Evolutionary conservation across 208 protist genomes (phyloP), one percentile per base, ranked within the genome.

Genomic region (Leishmania gerbilli): DNA sequence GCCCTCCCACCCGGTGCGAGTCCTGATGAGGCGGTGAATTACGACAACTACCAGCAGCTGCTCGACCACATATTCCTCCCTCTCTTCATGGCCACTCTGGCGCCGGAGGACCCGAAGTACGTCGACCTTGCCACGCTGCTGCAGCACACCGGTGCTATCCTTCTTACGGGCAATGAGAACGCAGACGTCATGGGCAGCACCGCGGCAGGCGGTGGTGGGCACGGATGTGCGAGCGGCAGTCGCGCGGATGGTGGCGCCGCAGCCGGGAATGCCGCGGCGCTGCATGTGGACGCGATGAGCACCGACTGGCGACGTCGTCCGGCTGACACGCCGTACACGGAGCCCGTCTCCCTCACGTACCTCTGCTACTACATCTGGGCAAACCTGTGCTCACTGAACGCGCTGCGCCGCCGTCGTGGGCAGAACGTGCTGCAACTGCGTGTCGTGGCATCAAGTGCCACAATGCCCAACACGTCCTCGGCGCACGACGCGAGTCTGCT

Each of bases 11-110:
- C 78, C 34, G 79, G 71, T 27, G 67, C 79, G 40, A 49, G 40
- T n/a, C 71, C 77, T 1, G 77, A 81, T 3, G 80, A 84, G 51
- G 60, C 82, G 58, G 58, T 84, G 58, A 77, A 55, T 40, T 92
- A 99, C 60, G 93, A 95, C 51, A 97, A 87, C 77, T 99, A 99
- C 71, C 88, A 99, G 79, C 92, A 99, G 79, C 90, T 99, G 69
- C 79, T 99, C 3, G 91, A 99, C 64, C 98, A 98, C 86, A 78
- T 99, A 31, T 99, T 99, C 84, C 82, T 95, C 11, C 99, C 99
- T 1, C 94, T 99, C 11, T 99, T 99, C 76, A 94, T 99, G 79
- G 99, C 98, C 0, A 99, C 99, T 27, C 76, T 97, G 31, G 90
- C 99, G 42, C 99, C 99, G 3, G 86, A 91, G 42, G 95, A 95